Percentiles rank a stretch among this genome's conserved stretches.
These are phyloP conservation scores for Diddensiella caesifluorescens DNA, from an alignment of 805 yeast species.

Conservation along the genomic window DNA sequence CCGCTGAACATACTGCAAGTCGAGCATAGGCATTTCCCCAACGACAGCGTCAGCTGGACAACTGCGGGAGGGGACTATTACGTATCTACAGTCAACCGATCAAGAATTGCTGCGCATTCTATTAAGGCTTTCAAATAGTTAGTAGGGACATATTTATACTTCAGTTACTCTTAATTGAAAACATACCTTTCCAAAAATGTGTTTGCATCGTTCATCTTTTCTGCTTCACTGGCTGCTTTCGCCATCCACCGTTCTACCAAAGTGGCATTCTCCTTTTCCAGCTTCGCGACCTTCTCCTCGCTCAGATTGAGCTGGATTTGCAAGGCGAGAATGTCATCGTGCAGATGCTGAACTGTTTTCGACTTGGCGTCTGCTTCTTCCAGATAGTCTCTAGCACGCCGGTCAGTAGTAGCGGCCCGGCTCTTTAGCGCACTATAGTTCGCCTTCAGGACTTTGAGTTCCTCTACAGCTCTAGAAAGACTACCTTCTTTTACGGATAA, in stretches of 20 bases:
- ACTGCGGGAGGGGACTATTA: conserved; percentile 70
- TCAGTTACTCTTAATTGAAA: neutral
- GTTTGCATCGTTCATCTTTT: conserved; percentile 47
- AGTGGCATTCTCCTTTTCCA: conserved; percentile 45
- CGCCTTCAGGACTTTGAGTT: conserved; percentile 6
- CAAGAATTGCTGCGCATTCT: conserved; percentile 16
- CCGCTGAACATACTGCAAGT: conserved; percentile 63
- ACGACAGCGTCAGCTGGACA: conserved; percentile 85
- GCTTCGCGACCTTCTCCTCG: conserved; percentile 32
- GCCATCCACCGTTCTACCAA: conserved; percentile 56
- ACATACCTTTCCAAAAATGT: conserved; percentile 18
- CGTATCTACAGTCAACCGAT: conserved; percentile 58
- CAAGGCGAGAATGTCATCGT: conserved; percentile 60
- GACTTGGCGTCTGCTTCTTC: conserved; percentile 39
- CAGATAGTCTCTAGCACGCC: conserved; percentile 25
- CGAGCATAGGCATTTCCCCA: conserved; percentile 55
- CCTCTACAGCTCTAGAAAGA: neutral
- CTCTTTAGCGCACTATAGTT: conserved; percentile 18
- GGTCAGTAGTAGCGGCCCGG: conserved; percentile 28
- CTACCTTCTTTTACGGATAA: conserved; percentile 14
- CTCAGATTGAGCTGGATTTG: conserved; percentile 53
- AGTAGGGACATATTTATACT: neutral
- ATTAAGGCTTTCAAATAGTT: conserved; percentile 1
- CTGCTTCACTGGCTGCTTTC: conserved; percentile 55
- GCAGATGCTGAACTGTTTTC: conserved; percentile 51